These are phyloP conservation scores for Emergomyces pasteurianus DNA, from an alignment of 2,329 filamentous ascomycete genomes.

Conservation along the genomic window DNA sequence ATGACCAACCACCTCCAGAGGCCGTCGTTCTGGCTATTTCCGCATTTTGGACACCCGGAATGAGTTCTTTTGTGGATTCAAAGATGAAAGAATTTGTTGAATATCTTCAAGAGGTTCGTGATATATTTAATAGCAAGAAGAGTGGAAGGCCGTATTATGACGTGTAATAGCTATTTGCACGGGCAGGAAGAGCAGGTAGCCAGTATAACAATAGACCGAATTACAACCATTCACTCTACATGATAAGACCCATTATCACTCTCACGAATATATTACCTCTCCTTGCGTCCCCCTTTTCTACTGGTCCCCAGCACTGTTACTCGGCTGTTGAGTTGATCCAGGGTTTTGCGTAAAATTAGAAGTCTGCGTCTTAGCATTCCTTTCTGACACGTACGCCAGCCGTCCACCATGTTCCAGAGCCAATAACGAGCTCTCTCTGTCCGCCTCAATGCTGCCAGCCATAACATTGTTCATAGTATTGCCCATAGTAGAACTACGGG, in stretches of 20 bases:
- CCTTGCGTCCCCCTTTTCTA: not conserved
- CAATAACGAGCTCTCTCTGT: not conserved
- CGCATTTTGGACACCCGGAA: constrained; percentile 6
- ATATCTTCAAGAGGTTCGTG: constrained; percentile 5
- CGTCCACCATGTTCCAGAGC: constrained; percentile 3
- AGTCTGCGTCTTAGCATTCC: not conserved
- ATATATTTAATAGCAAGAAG: constrained; percentile 5
- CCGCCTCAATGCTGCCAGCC: not conserved
- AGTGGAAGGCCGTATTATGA: not conserved
- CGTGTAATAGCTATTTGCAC: not conserved
- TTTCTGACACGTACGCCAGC: not conserved
- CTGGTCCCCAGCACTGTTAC: not conserved
- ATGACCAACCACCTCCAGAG: not conserved
- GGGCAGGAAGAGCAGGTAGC: no score
- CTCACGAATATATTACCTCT: no score
- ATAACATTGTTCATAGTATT: not conserved
- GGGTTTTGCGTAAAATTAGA: not conserved
- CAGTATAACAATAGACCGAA: no score
- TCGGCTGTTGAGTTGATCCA: not conserved
- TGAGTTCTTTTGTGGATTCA: constrained; percentile 7
- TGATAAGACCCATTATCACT: no score
- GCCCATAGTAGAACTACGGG: not conserved
- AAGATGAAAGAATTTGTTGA: not conserved
- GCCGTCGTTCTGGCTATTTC: not conserved
- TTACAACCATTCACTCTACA: no score